These are phyloP conservation scores for Crucibulum laeve DNA, from an alignment of 768 basidiomycete species.

Conservation along the genomic window DNA sequence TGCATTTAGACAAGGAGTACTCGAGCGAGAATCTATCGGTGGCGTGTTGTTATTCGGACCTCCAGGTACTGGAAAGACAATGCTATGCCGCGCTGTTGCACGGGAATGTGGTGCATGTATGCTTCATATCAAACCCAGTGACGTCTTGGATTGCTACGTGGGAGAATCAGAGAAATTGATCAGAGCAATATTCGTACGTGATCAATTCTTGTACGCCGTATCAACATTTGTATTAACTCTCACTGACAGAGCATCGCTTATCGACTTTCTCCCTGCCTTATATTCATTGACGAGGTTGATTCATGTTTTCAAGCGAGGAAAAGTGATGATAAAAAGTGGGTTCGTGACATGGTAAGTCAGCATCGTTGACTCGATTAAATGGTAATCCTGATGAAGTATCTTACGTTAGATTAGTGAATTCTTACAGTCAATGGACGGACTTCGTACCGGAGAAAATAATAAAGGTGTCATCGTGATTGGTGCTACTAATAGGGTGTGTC, in stretches of 20 bases:
- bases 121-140: slow-evolving; percentile 13
- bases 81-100: slow-evolving; percentile 51
- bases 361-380: not conserved
- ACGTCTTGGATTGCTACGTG: slow-evolving; percentile 8
- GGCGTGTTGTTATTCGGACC: slow-evolving; percentile 53
- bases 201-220: not conserved
- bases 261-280: slow-evolving; percentile 71
- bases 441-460: slow-evolving; percentile 11
- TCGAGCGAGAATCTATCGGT: slow-evolving; percentile 53
- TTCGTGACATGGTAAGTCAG: slow-evolving; percentile 3
- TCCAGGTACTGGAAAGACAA: slow-evolving; percentile 48
- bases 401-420: slow-evolving; percentile 10
- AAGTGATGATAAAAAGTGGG: slow-evolving; percentile 3
- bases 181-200: slow-evolving; percentile 13
- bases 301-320: slow-evolving; percentile 39
- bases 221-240: not conserved
- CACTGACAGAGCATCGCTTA: slow-evolving; percentile 56
- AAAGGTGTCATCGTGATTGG: slow-evolving; percentile 13
- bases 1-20: slow-evolving; percentile 30
- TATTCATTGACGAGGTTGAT: slow-evolving; percentile 83
- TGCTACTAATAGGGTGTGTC: slow-evolving; percentile 14
- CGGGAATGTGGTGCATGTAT: slow-evolving; percentile 11
- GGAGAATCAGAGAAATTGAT: slow-evolving; percentile 12
- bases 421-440: slow-evolving; percentile 15
- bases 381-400: not conserved